These are phyloP conservation scores for Fomitopsis betulina DNA, from an alignment of 1,284 basidiomycete genomes.

Conservation along the genomic window DNA sequence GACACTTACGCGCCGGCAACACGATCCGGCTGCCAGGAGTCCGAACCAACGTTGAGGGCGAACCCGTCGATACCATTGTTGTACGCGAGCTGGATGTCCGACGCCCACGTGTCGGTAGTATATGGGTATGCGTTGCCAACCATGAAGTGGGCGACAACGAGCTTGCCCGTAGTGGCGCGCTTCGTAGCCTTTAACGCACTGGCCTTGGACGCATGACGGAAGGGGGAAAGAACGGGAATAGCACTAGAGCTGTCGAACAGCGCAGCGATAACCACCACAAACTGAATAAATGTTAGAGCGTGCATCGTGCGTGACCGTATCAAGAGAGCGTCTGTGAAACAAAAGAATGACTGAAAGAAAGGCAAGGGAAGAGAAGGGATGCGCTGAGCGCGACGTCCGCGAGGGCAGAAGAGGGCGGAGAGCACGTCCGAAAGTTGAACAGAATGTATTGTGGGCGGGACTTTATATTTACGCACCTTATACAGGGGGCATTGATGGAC, in stretches of 20 bases:
- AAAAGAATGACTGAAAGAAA: background rate
- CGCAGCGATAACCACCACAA: background rate
- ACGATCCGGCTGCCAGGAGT: conserved; percentile 60
- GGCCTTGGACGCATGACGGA: conserved; percentile 5
- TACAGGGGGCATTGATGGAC: background rate
- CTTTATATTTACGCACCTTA: background rate
- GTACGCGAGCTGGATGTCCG: conserved; percentile 55
- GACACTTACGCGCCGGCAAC: conserved; percentile 60
- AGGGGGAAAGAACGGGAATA: conserved; percentile 1
- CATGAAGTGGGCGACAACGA: conserved; percentile 64
- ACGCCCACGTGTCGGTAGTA: conserved; percentile 49
- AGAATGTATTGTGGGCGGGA: background rate
- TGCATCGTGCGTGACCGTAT: background rate
- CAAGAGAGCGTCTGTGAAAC: background rate
- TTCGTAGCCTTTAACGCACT: conserved; percentile 5
- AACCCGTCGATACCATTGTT: conserved; percentile 63
- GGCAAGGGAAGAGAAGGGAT: background rate
- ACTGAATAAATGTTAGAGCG: background rate
- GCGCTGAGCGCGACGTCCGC: background rate
- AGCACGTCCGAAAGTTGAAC: background rate
- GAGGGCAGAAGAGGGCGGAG: background rate
- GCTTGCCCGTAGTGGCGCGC: conserved; percentile 32
- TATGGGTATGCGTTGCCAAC: conserved; percentile 68
- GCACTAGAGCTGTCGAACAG: background rate
- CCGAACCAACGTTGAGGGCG: conserved; percentile 61